Evolutionary conservation across 2,329 filamentous ascomycete genomes (phyloP), one percentile per base, ranked within the genome.

Genomic region (Cladophialophora psammophila): DNA sequence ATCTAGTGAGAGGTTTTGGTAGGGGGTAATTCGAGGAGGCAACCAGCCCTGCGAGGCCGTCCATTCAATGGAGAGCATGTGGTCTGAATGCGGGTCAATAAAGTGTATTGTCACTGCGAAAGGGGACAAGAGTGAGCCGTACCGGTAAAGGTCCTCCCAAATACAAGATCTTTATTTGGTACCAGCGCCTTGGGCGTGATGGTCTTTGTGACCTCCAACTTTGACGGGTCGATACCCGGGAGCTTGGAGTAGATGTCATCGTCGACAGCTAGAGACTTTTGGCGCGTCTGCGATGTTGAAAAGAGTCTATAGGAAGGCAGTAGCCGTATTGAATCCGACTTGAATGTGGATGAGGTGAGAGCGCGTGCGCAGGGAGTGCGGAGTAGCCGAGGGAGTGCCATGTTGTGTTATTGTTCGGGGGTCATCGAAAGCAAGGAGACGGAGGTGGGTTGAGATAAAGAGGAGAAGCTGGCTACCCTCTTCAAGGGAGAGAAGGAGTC

Each of bases 21-120:
- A 98, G 20, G 95, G 95, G 18, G 87, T 89, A 77, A 99, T 98
- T 72, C 88, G 86, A 65, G 94, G 92, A 13, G 89, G 81, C 50
- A 90, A 82, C 95, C 95, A 97, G 78, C 94, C 95, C 72, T 91
- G 84, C 57, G 87, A 83, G 67, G 93, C 88, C 63, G 91, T 94
- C 95, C 95, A 99, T 84, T 97, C 93, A 73, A 96, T 86, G 67
- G 91, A 90, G 76, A 98, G 89, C 94, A 99, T 98, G 82, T 98
- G 95, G 83, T 99, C 95, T 96, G 77, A 48, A 32, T 9, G 18
- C 15, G 10, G 38, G 38, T 56, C 20, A 53, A 40, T 38, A 36
- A 18, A 13, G 12, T 40, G 9, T 10, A 45, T 40, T 56, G 38
- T 20, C 31, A 26, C 26, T 26, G 26, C 26, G 48, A 35, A 18